Percentiles rank a stretch among this genome's conserved stretches.
These are phyloP conservation scores for Nowakowskiella sp. DNA, from an alignment of 192 early-diverging fungal genomes.

Conservation along the genomic window DNA sequence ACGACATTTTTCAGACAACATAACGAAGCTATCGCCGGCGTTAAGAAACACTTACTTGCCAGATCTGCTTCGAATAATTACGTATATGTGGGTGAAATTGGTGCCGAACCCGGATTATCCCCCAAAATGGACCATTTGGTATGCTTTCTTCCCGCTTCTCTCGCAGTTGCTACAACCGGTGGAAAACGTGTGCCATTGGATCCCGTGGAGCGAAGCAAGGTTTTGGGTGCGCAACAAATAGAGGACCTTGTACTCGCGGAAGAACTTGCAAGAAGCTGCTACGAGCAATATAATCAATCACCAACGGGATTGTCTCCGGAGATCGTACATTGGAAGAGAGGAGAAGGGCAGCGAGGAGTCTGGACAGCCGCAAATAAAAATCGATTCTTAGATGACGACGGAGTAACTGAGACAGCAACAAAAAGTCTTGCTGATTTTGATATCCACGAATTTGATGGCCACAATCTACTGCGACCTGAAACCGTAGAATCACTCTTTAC, in stretches of 20 bases:
- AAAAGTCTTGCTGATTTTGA: constrained; percentile 62
- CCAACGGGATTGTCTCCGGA: constrained; percentile 76
- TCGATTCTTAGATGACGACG: constrained; percentile 14
- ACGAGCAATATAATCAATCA: constrained; percentile 72
- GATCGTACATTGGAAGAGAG: constrained; percentile 67
- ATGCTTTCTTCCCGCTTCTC: constrained; percentile 80
- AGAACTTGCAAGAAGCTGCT: constrained; percentile 68
- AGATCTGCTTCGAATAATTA: constrained; percentile 47
- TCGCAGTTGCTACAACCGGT: constrained; percentile 68
- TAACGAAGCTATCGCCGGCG: constrained; percentile 49
- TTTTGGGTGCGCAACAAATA: constrained; percentile 27
- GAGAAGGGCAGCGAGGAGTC: constrained; percentile 8
- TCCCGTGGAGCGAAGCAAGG: constrained; percentile 12
- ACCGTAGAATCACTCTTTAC: constrained; percentile 85
- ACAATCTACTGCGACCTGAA: constrained; percentile 82
- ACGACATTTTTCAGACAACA: constrained; percentile 44
- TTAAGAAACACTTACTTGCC: constrained; percentile 57
- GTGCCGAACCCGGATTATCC: not conserved
- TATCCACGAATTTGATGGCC: constrained; percentile 55
- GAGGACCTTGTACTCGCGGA: constrained; percentile 62
- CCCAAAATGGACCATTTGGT: constrained; percentile 90
- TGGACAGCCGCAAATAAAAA: constrained; percentile 12
- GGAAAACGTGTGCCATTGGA: constrained; percentile 35
- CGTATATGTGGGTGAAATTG: constrained; percentile 58
- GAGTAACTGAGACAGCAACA: not conserved